Percentiles rank a stretch among this genome's conserved stretches.
Conservation (phyloP, 2,329 filamentous ascomycete genomes). For the Beauveria medogensis region DNA sequence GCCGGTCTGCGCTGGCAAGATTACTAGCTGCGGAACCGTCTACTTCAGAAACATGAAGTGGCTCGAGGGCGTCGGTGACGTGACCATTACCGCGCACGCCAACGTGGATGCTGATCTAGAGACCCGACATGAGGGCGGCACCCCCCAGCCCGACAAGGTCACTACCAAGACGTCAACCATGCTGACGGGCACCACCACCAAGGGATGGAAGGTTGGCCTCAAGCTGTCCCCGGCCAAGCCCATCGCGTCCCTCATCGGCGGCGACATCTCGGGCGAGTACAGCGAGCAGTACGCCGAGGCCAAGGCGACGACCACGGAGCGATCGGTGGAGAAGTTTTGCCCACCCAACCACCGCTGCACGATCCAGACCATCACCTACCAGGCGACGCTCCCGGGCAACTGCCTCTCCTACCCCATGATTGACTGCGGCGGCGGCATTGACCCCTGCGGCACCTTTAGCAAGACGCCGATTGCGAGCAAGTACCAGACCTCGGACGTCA, state of each 20-base stretch:
- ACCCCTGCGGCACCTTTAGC: not conserved
- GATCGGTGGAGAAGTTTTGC: not conserved
- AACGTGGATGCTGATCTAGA: not conserved
- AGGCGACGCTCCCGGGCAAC: not conserved
- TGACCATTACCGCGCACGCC: not conserved
- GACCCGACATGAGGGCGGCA: not conserved
- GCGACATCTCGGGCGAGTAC: slow-evolving; percentile 1
- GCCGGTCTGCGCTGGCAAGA: not conserved
- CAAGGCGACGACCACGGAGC: not conserved
- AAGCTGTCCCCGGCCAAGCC: not conserved
- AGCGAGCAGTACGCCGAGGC: not conserved
- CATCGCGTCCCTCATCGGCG: not conserved
- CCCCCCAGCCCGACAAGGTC: not conserved
- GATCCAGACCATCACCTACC: not conserved
- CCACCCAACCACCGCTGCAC: not conserved
- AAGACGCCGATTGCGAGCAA: not conserved
- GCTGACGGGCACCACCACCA: not conserved
- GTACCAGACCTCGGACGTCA: not conserved
- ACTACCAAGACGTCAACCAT: not conserved
- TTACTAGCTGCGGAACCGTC: not conserved
- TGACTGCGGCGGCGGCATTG: not conserved
- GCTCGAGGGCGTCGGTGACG: not conserved
- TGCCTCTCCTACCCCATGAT: not conserved
- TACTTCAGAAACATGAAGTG: not conserved
- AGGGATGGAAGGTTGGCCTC: not conserved